Evolutionary conservation across 768 basidiomycete species (phyloP).

Genomic region (Lactarius evosmus): DNA sequence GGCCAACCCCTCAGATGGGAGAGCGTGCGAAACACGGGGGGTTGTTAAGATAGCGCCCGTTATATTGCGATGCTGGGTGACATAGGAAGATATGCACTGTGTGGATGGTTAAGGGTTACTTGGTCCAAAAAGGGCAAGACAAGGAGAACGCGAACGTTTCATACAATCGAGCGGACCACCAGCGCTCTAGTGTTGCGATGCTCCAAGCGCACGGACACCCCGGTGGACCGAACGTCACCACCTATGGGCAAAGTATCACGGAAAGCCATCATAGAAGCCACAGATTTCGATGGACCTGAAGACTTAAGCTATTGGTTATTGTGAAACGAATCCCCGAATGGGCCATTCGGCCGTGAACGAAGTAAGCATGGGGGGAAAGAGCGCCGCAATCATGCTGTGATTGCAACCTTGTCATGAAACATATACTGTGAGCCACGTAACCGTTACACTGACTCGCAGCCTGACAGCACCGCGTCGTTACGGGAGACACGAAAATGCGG

Average conservation of each 20-base stretch:
- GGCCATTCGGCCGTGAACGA: background rate
- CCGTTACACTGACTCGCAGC: background rate
- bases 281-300: slow-evolving; percentile 6
- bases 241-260: slow-evolving; percentile 6
- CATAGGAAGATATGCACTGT: background rate
- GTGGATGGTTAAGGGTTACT: slow-evolving; percentile 4
- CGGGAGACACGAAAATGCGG: slow-evolving; percentile 5
- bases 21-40: background rate
- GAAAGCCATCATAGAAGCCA: slow-evolving; percentile 13
- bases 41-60: background rate
- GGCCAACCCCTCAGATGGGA: background rate
- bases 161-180: slow-evolving; percentile 8
- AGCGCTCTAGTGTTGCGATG: slow-evolving; percentile 27
- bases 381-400: background rate
- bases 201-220: slow-evolving; percentile 16
- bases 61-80: slow-evolving; percentile 17
- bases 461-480: slow-evolving; percentile 12
- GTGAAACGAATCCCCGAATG: background rate
- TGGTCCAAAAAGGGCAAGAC: slow-evolving; percentile 1
- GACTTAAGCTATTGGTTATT: background rate
- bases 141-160: slow-evolving; percentile 12
- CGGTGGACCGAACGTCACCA: background rate
- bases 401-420: slow-evolving; percentile 1
- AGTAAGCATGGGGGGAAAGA: too few species aligned
- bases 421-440: background rate